These are phyloP conservation scores for Cucurbita ficifolia DNA, from an alignment of 306 rosid species.

Conservation along the genomic window DNA sequence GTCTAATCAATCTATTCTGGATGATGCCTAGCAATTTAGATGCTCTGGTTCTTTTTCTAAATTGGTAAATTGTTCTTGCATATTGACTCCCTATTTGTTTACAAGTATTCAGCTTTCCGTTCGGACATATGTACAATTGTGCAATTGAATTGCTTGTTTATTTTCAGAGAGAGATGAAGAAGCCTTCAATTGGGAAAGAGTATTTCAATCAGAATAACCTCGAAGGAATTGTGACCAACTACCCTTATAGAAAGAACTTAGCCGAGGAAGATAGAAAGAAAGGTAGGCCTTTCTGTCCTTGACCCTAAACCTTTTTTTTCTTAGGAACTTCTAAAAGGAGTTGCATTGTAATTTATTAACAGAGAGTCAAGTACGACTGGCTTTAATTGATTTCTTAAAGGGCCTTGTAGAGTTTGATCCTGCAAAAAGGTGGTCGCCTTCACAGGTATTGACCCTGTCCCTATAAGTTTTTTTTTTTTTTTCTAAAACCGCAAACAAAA, in stretches of 20 bases:
- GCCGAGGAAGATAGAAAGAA: constrained; percentile 61
- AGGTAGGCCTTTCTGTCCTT: constrained; percentile 40
- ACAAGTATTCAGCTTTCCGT: not conserved
- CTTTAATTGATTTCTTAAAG: constrained; percentile 85
- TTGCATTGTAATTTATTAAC: constrained; percentile 25
- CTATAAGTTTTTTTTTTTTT: not conserved
- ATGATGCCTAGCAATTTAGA: not conserved
- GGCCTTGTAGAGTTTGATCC: constrained; percentile 98
- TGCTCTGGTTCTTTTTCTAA: not conserved
- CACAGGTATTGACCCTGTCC: constrained; percentile 46
- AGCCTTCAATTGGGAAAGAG: constrained; percentile 84
- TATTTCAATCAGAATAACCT: constrained; percentile 83
- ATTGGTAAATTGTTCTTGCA: not conserved
- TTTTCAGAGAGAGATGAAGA: constrained; percentile 81
- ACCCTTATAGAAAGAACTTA: constrained; percentile 87
- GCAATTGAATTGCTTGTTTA: constrained; percentile 9
- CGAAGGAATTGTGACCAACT: constrained; percentile 72
- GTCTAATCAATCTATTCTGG: not conserved
- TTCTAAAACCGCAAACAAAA: too few species aligned
- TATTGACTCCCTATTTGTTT: not conserved
- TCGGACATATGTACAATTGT: not conserved
- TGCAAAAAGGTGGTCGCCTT: constrained; percentile 94
- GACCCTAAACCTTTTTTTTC: not conserved
- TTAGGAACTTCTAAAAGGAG: constrained; percentile 15
- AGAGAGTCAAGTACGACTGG: constrained; percentile 78